Conservation (phyloP, 2,329 filamentous ascomycete species). For the Purpureocillium takamizusanense region DNA sequence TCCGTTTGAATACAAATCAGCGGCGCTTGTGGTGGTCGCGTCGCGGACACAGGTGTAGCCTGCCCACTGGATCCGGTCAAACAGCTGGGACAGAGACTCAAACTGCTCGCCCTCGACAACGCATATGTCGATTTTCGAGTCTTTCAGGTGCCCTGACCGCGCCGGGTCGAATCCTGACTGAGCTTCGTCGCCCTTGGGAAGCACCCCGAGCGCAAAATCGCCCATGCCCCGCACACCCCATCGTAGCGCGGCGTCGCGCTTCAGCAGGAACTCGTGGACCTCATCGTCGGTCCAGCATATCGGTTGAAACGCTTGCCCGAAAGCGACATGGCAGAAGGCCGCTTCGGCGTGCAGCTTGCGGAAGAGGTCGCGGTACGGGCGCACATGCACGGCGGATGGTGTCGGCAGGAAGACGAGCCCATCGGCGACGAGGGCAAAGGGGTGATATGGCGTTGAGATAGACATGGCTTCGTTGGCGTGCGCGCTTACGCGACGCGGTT, state of each 20-base stretch:
- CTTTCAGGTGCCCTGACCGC: not conserved
- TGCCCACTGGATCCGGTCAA: slow-evolving; percentile 6
- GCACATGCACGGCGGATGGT: slow-evolving; percentile 4
- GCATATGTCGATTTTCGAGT: not conserved
- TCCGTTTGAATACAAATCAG: not conserved
- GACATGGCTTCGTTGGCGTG: too few species aligned
- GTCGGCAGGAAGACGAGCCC: slow-evolving; percentile 10
- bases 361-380: slow-evolving; percentile 6
- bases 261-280: slow-evolving; percentile 2
- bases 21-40: too few species aligned
- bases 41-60: slow-evolving; percentile 10
- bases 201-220: slow-evolving; percentile 10
- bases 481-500: too few species aligned
- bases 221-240: slow-evolving; percentile 10
- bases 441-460: not conserved
- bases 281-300: slow-evolving; percentile 8
- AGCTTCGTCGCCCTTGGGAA: not conserved
- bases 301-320: slow-evolving; percentile 5
- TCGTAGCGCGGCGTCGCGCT: slow-evolving; percentile 4
- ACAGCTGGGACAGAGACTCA: not conserved
- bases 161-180: too few species aligned
- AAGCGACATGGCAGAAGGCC: slow-evolving; percentile 8
- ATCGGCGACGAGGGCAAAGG: slow-evolving; percentile 5
- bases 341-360: slow-evolving; percentile 6
- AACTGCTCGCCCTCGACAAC: slow-evolving; percentile 3